These are phyloP conservation scores for Salix arbutifolia DNA, from an alignment of 345 rosid genomes.

Conservation along the genomic window DNA sequence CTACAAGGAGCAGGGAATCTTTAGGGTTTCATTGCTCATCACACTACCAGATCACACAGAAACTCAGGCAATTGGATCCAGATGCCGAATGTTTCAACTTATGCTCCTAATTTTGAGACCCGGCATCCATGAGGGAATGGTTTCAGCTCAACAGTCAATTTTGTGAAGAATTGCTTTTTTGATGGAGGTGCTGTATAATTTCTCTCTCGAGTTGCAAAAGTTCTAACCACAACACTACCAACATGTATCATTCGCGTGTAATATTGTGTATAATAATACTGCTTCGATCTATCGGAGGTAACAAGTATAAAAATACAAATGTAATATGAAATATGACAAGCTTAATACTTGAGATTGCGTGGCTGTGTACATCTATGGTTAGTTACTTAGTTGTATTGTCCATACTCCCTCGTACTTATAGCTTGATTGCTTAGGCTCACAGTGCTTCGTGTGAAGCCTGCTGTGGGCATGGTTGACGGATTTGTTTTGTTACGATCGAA, in stretches of 20 bases:
- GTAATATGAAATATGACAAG: too few relatives aligned
- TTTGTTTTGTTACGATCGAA: too few relatives aligned
- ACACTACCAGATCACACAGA: background rate
- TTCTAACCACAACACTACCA: background rate
- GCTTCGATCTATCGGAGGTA: too few relatives aligned
- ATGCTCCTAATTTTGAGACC: background rate
- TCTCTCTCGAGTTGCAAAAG: background rate
- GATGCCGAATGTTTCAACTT: background rate
- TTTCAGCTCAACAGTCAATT: background rate
- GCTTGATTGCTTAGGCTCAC: too few relatives aligned
- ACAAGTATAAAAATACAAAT: too few relatives aligned
- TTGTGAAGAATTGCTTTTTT: background rate
- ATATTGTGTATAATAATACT: too few relatives aligned
- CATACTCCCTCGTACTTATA: background rate
- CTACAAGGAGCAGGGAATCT: background rate
- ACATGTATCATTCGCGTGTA: background rate
- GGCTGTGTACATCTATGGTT: background rate
- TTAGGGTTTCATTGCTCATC: background rate
- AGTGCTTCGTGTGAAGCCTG: too few relatives aligned
- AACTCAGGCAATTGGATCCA: background rate
- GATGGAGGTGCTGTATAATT: background rate
- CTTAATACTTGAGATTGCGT: too few relatives aligned
- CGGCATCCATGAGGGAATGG: background rate
- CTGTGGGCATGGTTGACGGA: fast-evolving
- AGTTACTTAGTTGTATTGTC: background rate